A percentile compares a stretch with the other conserved stretches of the same genome.
Evolutionary conservation across 495 filamentous ascomycete genomes (phyloP).

Genomic region (Penicillium angulare): DNA sequence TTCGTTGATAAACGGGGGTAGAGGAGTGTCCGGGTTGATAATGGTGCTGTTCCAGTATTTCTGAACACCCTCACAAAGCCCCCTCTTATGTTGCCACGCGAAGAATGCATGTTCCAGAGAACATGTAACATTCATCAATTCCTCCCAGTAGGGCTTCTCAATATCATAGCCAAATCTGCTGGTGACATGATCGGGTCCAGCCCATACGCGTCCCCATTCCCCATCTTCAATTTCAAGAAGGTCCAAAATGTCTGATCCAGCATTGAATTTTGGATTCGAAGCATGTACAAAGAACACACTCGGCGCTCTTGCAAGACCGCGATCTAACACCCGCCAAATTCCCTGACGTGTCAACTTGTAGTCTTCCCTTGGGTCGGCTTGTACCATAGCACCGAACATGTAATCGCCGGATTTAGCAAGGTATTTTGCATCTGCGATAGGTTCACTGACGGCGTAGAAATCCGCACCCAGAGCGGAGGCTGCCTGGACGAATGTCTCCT

Average conservation of each 20-base stretch:
- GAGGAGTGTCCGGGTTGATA: neutral
- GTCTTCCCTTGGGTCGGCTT: neutral
- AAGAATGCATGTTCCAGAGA: constrained; percentile 19
- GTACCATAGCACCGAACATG: neutral
- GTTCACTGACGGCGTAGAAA: neutral
- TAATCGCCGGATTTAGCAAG: neutral
- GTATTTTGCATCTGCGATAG: neutral
- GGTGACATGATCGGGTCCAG: neutral
- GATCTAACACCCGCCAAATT: neutral
- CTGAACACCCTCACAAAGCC: constrained; percentile 17
- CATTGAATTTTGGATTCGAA: neutral
- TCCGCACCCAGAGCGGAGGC: neutral
- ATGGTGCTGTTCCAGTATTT: constrained; percentile 8
- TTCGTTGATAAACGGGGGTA: neutral
- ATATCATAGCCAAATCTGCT: constrained; percentile 34
- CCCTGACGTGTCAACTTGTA: neutral
- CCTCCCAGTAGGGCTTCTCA: constrained; percentile 41
- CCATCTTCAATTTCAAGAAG: neutral
- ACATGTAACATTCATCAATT: constrained; percentile 31
- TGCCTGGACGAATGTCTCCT: neutral
- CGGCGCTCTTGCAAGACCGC: neutral
- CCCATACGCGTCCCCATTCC: neutral
- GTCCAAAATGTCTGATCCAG: neutral
- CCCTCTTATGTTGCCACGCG: constrained; percentile 18
- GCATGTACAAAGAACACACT: neutral